These are phyloP conservation scores for Umbelopsis sp. DNA, from an alignment of 192 early-diverging fungal genomes.

Conservation along the genomic window DNA sequence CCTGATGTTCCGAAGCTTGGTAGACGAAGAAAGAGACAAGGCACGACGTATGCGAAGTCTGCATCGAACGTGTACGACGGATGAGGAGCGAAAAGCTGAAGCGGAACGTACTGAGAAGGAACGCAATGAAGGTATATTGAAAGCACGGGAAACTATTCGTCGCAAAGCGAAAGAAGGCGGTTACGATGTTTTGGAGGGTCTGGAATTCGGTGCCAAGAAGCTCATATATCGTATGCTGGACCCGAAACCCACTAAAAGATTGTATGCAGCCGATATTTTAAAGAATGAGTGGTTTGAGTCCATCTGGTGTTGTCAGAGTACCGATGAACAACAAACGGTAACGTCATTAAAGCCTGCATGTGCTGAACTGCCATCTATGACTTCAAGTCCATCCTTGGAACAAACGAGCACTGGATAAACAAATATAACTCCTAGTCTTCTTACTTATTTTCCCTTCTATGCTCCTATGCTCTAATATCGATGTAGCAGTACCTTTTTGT, in stretches of 20 bases:
- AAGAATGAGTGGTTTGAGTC: conserved; percentile 29
- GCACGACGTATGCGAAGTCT: conserved; percentile 13
- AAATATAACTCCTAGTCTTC: background rate
- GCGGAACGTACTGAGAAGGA: conserved; percentile 9
- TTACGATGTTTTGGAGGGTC: conserved; percentile 37
- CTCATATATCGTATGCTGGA: conserved; percentile 41
- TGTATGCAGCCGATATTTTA: conserved; percentile 24
- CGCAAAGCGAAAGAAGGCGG: conserved; percentile 33
- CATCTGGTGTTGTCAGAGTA: conserved; percentile 31
- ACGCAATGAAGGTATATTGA: conserved; percentile 23
- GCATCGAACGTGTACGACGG: conserved; percentile 6
- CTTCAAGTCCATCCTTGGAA: background rate
- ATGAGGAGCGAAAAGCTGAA: conserved; percentile 5
- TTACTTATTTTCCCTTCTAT: background rate
- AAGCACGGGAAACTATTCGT: conserved; percentile 33
- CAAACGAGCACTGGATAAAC: background rate
- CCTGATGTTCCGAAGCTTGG: conserved; percentile 29
- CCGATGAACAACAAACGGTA: background rate
- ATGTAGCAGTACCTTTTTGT: conserved; percentile 1
- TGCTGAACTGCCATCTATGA: background rate
- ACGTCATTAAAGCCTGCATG: background rate
- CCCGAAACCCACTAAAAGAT: conserved; percentile 28
- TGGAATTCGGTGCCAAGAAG: conserved; percentile 38
- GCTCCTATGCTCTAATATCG: background rate
- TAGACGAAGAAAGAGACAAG: conserved; percentile 37